Base-by-base conservation (phyloP, 495 filamentous ascomycete species). In the Eremomyces bilateralis region DNA sequence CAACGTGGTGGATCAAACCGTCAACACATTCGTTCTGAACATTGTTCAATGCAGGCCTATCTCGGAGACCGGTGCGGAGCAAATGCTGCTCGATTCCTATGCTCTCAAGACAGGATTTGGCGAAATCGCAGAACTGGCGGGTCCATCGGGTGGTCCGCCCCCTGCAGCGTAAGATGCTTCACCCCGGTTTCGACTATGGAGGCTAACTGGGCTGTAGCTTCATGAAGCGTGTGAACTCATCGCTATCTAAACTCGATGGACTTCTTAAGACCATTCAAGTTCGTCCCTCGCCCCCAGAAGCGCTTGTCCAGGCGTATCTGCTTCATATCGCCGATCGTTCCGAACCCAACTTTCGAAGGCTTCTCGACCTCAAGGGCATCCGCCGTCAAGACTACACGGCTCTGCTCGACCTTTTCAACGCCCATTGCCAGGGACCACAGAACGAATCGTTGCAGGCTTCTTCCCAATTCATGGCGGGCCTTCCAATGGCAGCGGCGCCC, bases 251-350 rank as follows among this genome's bases (percentile, higher is more conserved):
- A 43, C 71, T 95, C 40, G 84, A 94, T 53, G 73, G 78, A 0
- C 69, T 97, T 27, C 76, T 95, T 44, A 97, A 97, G 52, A 95
- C 88, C 1, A 70, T 97, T 4, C 88, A 97, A 57, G 90, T 97
- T 15, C 80, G 81, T 12, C 73, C 83, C 16, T 77, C 72, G 8
- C 90, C 88, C 1, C 71, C 83, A 1, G 88, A 97, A 58, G 88
- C 80, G 3, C 73, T 97, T 20, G 82, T 95, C 2, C 88, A 94
- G 58, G 90, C 85, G 31, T 97, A 97, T 54, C 71, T 95, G 21
- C 80, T 90, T 50, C 80, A 92, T 56, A 83, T 95, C 42, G 80
- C 73, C 45, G 83, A 92, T 59, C 67, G 70, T 32, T 83, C 75
- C 52, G 80, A 94, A 51, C 67, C 74, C 40, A 97, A 97, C 60